Evolutionary conservation across 306 rosid genomes (phyloP).

Genomic region (Rosa multiflora): DNA sequence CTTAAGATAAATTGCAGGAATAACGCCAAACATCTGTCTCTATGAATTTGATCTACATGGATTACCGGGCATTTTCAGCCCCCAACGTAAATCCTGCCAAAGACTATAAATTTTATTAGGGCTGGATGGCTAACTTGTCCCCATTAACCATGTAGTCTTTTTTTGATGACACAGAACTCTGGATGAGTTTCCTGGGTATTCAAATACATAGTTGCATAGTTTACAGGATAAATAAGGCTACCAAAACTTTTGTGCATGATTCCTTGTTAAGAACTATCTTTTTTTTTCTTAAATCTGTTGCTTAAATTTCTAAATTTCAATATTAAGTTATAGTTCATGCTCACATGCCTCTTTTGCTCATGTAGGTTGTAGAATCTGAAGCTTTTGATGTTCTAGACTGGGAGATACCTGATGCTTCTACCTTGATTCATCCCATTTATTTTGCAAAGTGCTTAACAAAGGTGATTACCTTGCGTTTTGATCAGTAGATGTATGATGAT

Average conservation of each 20-base stretch:
- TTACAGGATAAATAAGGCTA: not conserved
- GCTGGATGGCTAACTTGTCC: not conserved
- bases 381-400: conserved; percentile 44
- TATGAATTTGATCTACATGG: not conserved
- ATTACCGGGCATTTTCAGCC: not conserved
- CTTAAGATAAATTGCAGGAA: not conserved
- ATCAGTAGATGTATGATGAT: not conserved
- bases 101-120: not conserved
- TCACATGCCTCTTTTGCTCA: conserved; percentile 25
- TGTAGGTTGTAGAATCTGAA: conserved; percentile 58
- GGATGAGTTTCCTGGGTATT: not conserved
- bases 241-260: not conserved
- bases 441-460: conserved; percentile 79
- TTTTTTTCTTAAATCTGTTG: not conserved
- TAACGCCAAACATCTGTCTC: not conserved
- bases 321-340: not conserved
- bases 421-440: conserved; percentile 68
- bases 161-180: not conserved
- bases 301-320: not conserved
- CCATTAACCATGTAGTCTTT: not conserved
- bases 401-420: conserved; percentile 45
- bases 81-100: not conserved
- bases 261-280: not conserved
- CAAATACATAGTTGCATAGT: not conserved
- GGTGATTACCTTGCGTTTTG: conserved; percentile 39